These are phyloP conservation scores for Lasiodiplodia gonubiensis DNA, from an alignment of 2,329 filamentous ascomycete species.

Conservation along the genomic window DNA sequence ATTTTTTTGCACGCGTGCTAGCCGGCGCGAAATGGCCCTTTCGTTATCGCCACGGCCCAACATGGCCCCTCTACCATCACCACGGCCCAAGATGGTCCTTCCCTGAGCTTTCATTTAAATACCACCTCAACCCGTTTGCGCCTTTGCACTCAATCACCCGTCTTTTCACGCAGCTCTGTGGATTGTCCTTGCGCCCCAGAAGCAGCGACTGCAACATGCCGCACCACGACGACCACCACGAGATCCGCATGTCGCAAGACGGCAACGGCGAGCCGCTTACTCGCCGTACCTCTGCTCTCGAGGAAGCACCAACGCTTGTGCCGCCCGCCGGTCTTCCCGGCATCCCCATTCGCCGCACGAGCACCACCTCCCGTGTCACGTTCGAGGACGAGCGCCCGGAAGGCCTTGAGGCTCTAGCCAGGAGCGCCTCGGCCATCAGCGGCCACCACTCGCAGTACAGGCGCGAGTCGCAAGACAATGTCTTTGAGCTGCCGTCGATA, in stretches of 20 bases:
- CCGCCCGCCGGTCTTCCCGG: conserved; percentile 25
- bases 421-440: conserved; percentile 28
- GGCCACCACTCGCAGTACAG: conserved; percentile 24
- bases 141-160: not conserved
- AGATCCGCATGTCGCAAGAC: conserved; percentile 8
- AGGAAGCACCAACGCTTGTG: conserved; percentile 25
- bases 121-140: too few species aligned
- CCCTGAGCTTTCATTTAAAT: not conserved
- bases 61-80: not conserved
- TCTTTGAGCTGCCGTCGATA: conserved; percentile 25
- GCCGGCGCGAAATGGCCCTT: not conserved
- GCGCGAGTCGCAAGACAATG: conserved; percentile 17
- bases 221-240: conserved; percentile 17
- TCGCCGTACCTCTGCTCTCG: conserved; percentile 27
- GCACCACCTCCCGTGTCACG: conserved; percentile 23
- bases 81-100: not conserved
- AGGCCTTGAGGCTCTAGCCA: conserved; percentile 14
- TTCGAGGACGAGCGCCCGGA: conserved; percentile 18
- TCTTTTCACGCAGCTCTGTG: not conserved
- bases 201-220: conserved; percentile 8
- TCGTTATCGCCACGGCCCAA: not conserved
- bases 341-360: conserved; percentile 23
- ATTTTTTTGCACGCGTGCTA: conserved; percentile 2
- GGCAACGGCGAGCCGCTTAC: conserved; percentile 27
- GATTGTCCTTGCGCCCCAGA: not conserved